These are phyloP conservation scores for Artemisia tridentata DNA, from an alignment of 129 eudicot genomes.

Conservation along the genomic window DNA sequence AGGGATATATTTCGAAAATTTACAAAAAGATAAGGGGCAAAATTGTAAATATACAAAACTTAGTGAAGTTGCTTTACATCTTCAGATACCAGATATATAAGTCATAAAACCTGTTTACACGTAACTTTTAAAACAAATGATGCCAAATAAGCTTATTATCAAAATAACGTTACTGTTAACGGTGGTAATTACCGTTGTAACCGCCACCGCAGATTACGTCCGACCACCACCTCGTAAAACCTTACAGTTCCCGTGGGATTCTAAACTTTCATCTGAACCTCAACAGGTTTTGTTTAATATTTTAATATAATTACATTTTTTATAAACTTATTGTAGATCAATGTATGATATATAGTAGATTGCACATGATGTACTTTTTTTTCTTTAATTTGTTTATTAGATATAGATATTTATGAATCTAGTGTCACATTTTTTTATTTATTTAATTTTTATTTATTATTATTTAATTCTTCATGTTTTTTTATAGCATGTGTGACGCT, in stretches of 20 bases:
- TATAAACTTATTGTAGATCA: constrained; percentile 15
- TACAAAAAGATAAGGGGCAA: background rate
- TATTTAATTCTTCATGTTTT: constrained; percentile 5
- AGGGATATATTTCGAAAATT: too few relatives aligned
- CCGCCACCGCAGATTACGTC: constrained; percentile 40
- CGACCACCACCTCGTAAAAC: constrained; percentile 72
- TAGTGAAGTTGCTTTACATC: background rate
- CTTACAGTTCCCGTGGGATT: constrained; percentile 52
- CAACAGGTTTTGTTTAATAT: constrained; percentile 48
- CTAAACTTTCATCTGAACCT: constrained; percentile 53
- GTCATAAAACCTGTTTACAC: background rate
- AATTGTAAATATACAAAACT: background rate
- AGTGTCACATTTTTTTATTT: too few relatives aligned
- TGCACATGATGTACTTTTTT: constrained; percentile 10
- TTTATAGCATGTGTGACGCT: background rate
- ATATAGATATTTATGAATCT: constrained; percentile 21
- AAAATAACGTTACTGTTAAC: constrained; percentile 20
- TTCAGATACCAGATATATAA: background rate
- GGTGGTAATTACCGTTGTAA: constrained; percentile 26
- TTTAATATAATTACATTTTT: background rate
- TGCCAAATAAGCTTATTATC: constrained; percentile 24
- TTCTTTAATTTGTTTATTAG: background rate
- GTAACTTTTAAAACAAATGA: constrained; percentile 17
- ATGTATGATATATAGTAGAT: background rate
- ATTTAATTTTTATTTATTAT: too few relatives aligned